Evolutionary conservation across 139 green algal species (phyloP).

Genomic region (Dunaliella sp.): DNA sequence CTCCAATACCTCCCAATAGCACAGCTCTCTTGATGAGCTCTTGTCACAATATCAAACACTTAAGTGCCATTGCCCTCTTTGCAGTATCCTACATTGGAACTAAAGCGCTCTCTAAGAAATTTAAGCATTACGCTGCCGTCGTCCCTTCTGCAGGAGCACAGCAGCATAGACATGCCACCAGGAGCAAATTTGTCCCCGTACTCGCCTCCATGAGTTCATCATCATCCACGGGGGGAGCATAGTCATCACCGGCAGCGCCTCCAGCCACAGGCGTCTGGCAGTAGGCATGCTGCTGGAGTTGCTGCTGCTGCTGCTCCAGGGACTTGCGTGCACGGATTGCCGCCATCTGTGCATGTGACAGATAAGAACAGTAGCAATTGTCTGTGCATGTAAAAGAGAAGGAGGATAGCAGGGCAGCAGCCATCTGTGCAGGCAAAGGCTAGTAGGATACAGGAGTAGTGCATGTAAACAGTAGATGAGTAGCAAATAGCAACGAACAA

Average conservation of each 20-base stretch:
- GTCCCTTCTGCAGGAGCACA: too few species aligned
- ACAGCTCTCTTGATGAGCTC: too few species aligned
- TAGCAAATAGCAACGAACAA: background rate
- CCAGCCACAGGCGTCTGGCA: background rate
- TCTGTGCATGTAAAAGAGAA: background rate
- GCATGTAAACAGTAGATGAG: background rate
- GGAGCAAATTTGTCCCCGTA: background rate
- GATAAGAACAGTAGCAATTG: background rate
- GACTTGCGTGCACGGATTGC: background rate
- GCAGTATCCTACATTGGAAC: too few species aligned
- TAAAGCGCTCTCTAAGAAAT: too few species aligned
- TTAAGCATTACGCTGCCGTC: too few species aligned
- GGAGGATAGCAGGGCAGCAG: too few species aligned
- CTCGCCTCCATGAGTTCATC: background rate
- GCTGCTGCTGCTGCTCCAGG: background rate
- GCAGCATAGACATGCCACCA: too few species aligned
- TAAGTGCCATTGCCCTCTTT: too few species aligned
- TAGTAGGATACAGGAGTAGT: background rate
- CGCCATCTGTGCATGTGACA: background rate
- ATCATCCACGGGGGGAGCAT: background rate
- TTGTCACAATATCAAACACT: too few species aligned
- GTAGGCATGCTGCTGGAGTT: background rate
- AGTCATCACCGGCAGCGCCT: background rate
- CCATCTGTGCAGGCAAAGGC: too few species aligned
- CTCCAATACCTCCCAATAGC: too few species aligned